Evolutionary conservation across 75 land plant species (phyloP).

Genomic region (Cunninghamia lanceolata): DNA sequence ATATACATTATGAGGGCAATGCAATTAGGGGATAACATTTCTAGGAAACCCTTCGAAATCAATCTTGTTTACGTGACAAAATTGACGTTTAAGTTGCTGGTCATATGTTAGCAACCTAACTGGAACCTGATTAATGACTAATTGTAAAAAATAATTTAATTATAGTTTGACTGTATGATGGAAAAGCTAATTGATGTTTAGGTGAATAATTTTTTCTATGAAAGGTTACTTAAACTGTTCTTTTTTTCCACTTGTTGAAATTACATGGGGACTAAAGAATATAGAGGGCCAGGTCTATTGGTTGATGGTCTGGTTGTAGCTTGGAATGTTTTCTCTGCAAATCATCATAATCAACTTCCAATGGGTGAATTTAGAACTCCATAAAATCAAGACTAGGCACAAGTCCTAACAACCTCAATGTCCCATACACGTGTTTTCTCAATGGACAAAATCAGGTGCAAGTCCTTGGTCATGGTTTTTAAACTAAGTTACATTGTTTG

Average conservation of each 20-base stretch:
- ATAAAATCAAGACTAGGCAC: not conserved
- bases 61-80: not conserved
- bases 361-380: too few relatives aligned
- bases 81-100: not conserved
- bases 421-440: not conserved
- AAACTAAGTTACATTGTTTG: not conserved
- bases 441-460: not conserved
- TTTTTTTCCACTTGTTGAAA: not conserved
- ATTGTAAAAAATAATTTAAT: not conserved
- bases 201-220: not conserved
- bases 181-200: not conserved
- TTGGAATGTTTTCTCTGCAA: not conserved
- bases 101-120: not conserved
- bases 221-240: not conserved
- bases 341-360: not conserved
- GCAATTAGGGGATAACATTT: not conserved
- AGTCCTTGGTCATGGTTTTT: not conserved
- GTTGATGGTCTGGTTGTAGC: not conserved
- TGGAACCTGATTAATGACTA: not conserved
- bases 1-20: not conserved
- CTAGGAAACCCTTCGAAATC: not conserved
- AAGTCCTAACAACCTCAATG: not conserved
- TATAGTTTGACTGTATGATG: not conserved
- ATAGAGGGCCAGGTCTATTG: not conserved
- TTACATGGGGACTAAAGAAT: not conserved